Conservation (phyloP, 352 stramenopile species). For the Phytophthora chlamydospora region DNA sequence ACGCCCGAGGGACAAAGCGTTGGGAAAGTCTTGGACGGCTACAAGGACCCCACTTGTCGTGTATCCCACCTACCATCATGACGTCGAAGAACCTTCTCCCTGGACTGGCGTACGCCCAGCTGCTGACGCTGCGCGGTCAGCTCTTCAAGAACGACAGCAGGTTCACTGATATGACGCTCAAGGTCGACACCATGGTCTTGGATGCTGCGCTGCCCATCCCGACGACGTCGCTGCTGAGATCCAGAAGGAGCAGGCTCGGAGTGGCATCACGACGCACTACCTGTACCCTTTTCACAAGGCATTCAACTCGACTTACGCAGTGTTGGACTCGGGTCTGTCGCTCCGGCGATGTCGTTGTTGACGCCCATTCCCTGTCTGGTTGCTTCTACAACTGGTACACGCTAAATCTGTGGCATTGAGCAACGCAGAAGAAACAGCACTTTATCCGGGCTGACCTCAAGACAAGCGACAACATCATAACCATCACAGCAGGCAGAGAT, state of each 20-base stretch:
- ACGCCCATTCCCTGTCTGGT: slow-evolving; percentile 3
- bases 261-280: slow-evolving; percentile 9
- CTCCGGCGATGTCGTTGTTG: too few relatives aligned
- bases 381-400: slow-evolving; percentile 17
- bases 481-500: background rate
- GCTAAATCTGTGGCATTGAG: slow-evolving; percentile 11
- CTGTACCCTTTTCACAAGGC: slow-evolving; percentile 18
- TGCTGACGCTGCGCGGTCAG: slow-evolving; percentile 5
- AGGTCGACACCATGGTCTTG: background rate
- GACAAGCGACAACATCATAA: slow-evolving; percentile 21
- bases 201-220: slow-evolving; percentile 12
- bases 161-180: slow-evolving; percentile 2
- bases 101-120: slow-evolving; percentile 4
- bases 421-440: slow-evolving; percentile 18
- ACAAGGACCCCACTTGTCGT: slow-evolving; percentile 1
- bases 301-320: background rate
- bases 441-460: slow-evolving; percentile 21
- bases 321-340: background rate
- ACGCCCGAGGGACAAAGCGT: background rate
- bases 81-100: background rate
- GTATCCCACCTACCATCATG: background rate
- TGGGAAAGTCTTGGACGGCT: background rate
- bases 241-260: background rate
- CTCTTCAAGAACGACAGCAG: slow-evolving; percentile 11
- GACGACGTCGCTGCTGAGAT: background rate